phyloP scores from a whole-genome alignment of 306 rosid species.

The Trifolium fragiferum region DNA sequence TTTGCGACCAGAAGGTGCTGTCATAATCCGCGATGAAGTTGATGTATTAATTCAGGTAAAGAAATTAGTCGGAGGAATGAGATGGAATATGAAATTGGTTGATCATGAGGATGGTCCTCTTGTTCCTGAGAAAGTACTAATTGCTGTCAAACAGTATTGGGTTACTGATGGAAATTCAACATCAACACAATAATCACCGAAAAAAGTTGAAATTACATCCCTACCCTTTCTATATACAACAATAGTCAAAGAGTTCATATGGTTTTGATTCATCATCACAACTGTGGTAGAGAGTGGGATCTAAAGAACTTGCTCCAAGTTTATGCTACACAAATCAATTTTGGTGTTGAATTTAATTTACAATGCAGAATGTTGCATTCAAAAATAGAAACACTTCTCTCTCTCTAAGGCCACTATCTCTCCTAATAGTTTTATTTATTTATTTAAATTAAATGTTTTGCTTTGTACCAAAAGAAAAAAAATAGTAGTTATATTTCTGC shows the following conservation, averaged over 20 bases:
- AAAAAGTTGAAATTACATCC: slow-evolving; percentile 21
- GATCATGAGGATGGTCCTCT: slow-evolving; percentile 98
- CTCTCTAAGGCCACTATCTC: not conserved
- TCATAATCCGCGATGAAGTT: slow-evolving; percentile 86
- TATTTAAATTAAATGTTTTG: slow-evolving; percentile 11
- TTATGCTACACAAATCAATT: slow-evolving; percentile 39
- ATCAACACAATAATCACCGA: slow-evolving; percentile 50
- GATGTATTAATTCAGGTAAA: slow-evolving; percentile 73
- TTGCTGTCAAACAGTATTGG: slow-evolving; percentile 97
- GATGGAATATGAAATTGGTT: slow-evolving; percentile 88
- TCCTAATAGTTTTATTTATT: slow-evolving; percentile 8
- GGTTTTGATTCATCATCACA: slow-evolving; percentile 42
- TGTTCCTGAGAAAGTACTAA: slow-evolving; percentile 82
- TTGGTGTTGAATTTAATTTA: slow-evolving; percentile 39
- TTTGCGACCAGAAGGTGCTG: slow-evolving; percentile 92
- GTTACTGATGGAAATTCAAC: slow-evolving; percentile 71
- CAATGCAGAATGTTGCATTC: slow-evolving; percentile 34
- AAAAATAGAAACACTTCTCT: not conserved
- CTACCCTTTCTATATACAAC: slow-evolving; percentile 17
- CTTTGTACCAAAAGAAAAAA: not conserved
- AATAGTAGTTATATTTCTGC: slow-evolving; percentile 3
- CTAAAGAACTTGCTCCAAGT: slow-evolving; percentile 38
- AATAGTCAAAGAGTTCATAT: slow-evolving; percentile 36
- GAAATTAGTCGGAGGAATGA: slow-evolving; percentile 81
- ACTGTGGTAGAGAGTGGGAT: slow-evolving; percentile 34